phyloP scores from a whole-genome alignment of 441 rosid species.

The Melastoma candidum region DNA sequence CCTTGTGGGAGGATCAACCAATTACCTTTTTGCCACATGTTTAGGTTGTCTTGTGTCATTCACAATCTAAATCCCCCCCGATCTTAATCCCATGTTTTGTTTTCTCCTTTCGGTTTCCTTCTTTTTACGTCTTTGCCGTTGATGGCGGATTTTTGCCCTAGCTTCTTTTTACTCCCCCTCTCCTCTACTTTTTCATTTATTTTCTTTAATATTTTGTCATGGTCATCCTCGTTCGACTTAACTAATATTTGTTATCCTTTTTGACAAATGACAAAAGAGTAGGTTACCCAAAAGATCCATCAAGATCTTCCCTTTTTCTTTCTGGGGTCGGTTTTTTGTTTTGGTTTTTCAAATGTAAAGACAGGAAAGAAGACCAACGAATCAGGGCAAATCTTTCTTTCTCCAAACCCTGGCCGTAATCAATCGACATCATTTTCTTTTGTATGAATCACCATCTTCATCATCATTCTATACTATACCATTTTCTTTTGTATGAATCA shows the following conservation, averaged over 20 bases:
- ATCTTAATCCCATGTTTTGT: not conserved
- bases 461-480: no score
- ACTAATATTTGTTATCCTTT: not conserved
- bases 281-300: no score
- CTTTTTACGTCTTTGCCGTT: constrained; percentile 1
- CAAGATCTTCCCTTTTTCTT: no score
- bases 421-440: no score
- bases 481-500: no score
- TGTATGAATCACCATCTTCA: no score
- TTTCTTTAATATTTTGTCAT: not conserved
- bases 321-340: not conserved
- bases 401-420: no score
- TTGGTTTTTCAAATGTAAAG: not conserved
- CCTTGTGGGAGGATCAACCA: not conserved
- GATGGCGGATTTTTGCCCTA: constrained; percentile 3
- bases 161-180: not conserved
- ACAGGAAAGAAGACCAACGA: no score
- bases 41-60: not conserved
- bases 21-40: not conserved
- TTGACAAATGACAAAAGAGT: no score
- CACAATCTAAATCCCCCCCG: no score
- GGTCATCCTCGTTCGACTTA: not conserved
- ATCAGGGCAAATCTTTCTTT: no score
- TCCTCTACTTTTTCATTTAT: not conserved
- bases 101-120: constrained; percentile 1